Evolutionary conservation across 73 alveolate species (phyloP).

Genomic region (Effrenium voratum): DNA sequence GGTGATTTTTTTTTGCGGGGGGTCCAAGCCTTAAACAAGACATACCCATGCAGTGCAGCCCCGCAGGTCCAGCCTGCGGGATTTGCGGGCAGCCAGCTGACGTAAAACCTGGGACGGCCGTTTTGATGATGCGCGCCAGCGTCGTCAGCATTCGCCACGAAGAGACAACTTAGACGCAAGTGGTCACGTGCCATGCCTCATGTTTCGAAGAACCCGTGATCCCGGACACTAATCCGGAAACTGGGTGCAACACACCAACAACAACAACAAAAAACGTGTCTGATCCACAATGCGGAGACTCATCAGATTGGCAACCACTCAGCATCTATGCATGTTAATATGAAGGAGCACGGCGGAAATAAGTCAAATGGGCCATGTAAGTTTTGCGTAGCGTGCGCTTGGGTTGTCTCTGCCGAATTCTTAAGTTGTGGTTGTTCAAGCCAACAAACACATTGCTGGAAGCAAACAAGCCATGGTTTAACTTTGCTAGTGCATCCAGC

Average conservation of each 20-base stretch:
- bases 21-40: background rate
- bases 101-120: conserved; percentile 48
- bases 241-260: background rate
- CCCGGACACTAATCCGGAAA: background rate
- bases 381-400: too few species aligned
- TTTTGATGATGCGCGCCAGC: background rate
- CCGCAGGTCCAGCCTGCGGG: conserved; percentile 31
- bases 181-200: background rate
- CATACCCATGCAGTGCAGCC: background rate
- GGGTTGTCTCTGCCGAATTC: too few species aligned
- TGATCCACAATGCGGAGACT: background rate
- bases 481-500: too few species aligned
- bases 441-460: too few species aligned
- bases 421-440: too few species aligned
- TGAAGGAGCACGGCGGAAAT: too few species aligned
- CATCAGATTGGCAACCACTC: too few species aligned
- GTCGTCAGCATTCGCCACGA: background rate
- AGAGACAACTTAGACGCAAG: background rate
- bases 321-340: too few species aligned
- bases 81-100: conserved; percentile 58
- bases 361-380: too few species aligned
- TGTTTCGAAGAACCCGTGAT: background rate
- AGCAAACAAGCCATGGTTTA: too few species aligned
- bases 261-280: background rate
- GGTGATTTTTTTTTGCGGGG: background rate